Evolutionary conservation across 768 basidiomycete genomes (phyloP), one percentile per base, ranked within the genome.

Genomic region (Cystobasidium onofrii): DNA sequence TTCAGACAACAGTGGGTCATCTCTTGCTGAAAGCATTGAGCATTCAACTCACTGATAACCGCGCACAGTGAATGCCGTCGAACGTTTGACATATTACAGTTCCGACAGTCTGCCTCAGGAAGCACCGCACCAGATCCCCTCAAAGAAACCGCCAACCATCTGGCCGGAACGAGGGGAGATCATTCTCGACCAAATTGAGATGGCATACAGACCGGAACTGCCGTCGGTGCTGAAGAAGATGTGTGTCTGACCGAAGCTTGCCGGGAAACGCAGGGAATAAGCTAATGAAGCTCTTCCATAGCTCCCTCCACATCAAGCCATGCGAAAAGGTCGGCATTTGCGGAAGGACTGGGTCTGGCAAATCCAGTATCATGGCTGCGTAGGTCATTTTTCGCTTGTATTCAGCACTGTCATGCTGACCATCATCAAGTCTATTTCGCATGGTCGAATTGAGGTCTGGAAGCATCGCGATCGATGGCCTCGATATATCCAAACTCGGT

Each of bases 251-350:
- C 82, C 82, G 31, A 83, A 96, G 27, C 80, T 81, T 0, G 86
- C 86, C 0, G 89, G 90, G 95, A 82, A 93, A 95, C n/a, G n/a
- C n/a, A n/a, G n/a, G 82, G 87, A 96, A 76, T 92, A 92, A 36
- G 89, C 94, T 65, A 89, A 95, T 61, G 90, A 91, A 64, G n/a
- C 77, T 86, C 80, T 85, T 77, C 1, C 88, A 87, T 1, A 67
- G 65, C 0, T 87, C 86, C 81, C 92, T 95, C 81, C 90, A 89
- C 20, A 90, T 94, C 88, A 82, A 87, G 92, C 25, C 34, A 1
- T 25, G 73, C 36, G 50, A 73, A 34, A 75, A 41, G 74, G 25
- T 46, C 44, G 36, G 44, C 4, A 44, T 46, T 15, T 34, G 27
- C 36, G 33, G 41, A 36, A 55, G 71, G 41, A 73, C 74, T 17